Conservation (phyloP, 805 yeast species). For the Saccharomyces jurei region DNA sequence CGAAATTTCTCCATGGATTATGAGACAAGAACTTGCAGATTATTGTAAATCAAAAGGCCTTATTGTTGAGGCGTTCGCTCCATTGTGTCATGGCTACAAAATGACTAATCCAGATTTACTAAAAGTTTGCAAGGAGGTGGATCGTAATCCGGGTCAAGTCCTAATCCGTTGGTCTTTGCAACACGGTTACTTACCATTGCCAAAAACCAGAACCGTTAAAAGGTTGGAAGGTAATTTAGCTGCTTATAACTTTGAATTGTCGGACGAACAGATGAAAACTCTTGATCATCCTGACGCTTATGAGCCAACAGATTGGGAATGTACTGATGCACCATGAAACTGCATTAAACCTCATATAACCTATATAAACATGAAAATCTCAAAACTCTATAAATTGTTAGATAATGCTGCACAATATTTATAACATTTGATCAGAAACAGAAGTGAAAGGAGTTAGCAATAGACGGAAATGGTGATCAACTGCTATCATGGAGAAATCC, state of each 20-base stretch:
- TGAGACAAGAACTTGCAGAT: conserved; percentile 53
- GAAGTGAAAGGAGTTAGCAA: not conserved
- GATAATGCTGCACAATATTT: too few species aligned
- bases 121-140: conserved; percentile 41
- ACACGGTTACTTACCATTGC: conserved; percentile 64
- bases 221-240: conserved; percentile 51
- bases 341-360: not conserved
- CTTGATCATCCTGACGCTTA: conserved; percentile 48
- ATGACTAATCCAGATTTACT: conserved; percentile 46
- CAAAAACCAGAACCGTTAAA: conserved; percentile 48
- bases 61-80: conserved; percentile 69
- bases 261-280: conserved; percentile 33
- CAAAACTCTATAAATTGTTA: not conserved
- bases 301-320: conserved; percentile 75
- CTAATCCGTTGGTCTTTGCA: conserved; percentile 66
- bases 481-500: not conserved
- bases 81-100: conserved; percentile 59
- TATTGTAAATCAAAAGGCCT: conserved; percentile 50
- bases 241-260: conserved; percentile 43
- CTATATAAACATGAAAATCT: not conserved
- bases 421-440: not conserved
- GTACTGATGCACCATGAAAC: conserved; percentile 46
- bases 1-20: conserved; percentile 80
- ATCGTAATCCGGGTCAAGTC: conserved; percentile 51
- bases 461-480: not conserved